Base-by-base conservation (phyloP, 2,329 filamentous ascomycete genomes). In the Cytospora piceicola region DNA sequence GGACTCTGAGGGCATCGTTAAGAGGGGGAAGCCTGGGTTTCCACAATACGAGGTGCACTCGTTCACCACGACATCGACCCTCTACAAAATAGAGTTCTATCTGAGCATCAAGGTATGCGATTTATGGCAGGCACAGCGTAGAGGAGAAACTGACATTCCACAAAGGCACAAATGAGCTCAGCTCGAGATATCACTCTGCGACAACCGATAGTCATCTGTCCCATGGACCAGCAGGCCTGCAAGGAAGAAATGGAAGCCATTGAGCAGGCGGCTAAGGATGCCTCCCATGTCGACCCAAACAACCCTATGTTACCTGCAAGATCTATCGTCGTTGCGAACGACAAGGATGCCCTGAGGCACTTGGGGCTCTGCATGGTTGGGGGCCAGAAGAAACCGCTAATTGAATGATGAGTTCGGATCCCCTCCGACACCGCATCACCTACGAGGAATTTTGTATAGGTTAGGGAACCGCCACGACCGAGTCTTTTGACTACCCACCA, bases 211-310 rank as follows among this genome's bases (percentile, higher is more conserved):
- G 93, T 98, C 39, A 95, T 98, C 60, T 98, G 94, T 73, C 94
- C 95, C 0, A 88, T 97, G 68, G 95, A 99, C 74, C 93, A 97
- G 74, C 92, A 96, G 70, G 92, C 90, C 20, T 99, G 95, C 80
- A 97, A 96, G 77, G 94, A 97, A 75, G 95, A 98, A 79, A 97
- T 99, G 93, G 94, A 97, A 73, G 94, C 94, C 46, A 98, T 99
- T 69, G 94, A 97, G 75, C 93, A 97, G 78, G 92, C 95, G 0
- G 95, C 95, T 53, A 94, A 94, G 77, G 94, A 98, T 72, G 94
- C 95, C 2, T 90, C 92, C 20, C 88, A 91, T 68, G 90, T 98
- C 67, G 93, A 94, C 71, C 90, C 90, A 0, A 92, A 96, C 68
- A 95, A 95, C 72, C 95, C 94, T 0, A 94, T 96, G 89, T 79